Percentiles rank a stretch among this genome's conserved stretches.
These are phyloP conservation scores for Chaetomiaceae sp. DNA, from an alignment of 2,329 filamentous ascomycete species.

Conservation along the genomic window DNA sequence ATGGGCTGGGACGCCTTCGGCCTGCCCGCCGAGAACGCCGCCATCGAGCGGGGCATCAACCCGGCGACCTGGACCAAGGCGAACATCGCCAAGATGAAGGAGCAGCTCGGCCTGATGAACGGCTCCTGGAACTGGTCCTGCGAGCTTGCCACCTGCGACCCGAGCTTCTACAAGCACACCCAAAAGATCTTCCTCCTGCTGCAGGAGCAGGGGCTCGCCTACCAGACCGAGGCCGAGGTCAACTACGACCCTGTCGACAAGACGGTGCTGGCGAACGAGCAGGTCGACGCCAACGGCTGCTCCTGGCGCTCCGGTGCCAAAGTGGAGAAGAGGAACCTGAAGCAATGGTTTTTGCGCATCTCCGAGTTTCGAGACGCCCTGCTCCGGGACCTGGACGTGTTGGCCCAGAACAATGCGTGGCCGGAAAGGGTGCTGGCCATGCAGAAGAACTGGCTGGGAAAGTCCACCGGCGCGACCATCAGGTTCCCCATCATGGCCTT, in stretches of 20 bases:
- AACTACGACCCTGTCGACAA: slow-evolving; percentile 89
- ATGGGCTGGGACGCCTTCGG: slow-evolving; percentile 96
- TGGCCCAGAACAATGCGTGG: slow-evolving; percentile 64
- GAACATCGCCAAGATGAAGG: slow-evolving; percentile 83
- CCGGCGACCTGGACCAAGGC: slow-evolving; percentile 72
- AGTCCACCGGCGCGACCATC: slow-evolving; percentile 66
- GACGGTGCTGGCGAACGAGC: slow-evolving; percentile 87
- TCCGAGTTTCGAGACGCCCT: slow-evolving; percentile 71
- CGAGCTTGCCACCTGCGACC: slow-evolving; percentile 81
- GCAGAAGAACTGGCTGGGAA: slow-evolving; percentile 86
- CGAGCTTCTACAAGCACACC: slow-evolving; percentile 83
- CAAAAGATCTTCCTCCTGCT: slow-evolving; percentile 80
- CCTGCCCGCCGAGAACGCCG: slow-evolving; percentile 85
- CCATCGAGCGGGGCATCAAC: slow-evolving; percentile 73
- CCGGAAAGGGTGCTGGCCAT: slow-evolving; percentile 77
- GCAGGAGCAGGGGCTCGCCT: slow-evolving; percentile 68
- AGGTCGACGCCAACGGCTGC: slow-evolving; percentile 78
- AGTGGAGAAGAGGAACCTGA: slow-evolving; percentile 72
- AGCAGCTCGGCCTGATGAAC: slow-evolving; percentile 73
- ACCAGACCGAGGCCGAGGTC: slow-evolving; percentile 76
- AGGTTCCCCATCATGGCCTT: slow-evolving; percentile 58
- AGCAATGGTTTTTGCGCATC: slow-evolving; percentile 88
- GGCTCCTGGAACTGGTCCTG: slow-evolving; percentile 74
- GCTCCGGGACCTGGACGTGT: slow-evolving; percentile 62
- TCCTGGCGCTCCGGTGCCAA: slow-evolving; percentile 86